Base-by-base conservation (phyloP, 2,329 filamentous ascomycete species). In the Tothia fuscella region DNA sequence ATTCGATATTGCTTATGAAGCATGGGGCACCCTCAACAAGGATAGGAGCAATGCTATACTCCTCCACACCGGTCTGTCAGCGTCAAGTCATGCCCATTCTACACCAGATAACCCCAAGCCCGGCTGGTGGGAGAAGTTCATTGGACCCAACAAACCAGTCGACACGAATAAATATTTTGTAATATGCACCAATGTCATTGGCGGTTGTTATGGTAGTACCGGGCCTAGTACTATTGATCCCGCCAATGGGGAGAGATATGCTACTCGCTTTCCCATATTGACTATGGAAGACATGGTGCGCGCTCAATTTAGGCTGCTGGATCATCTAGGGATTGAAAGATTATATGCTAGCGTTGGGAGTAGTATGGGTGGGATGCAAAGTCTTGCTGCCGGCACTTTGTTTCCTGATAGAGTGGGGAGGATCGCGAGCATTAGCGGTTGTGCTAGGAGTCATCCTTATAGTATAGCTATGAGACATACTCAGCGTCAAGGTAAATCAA, bases 101-200 rank as follows among this genome's bases (percentile, higher is more conserved):
- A 96, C 89, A n/a, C 71, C 75, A 40, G 67, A 70, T 7, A 98
- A 98, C 59, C 74, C 84, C 0, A 82, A 88, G 58, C 82, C 87
- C 0, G 91, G 91, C 3, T 98, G 91, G 91, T 98, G 91, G 91
- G 91, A 98, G 63, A 89, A 82, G 60, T 98, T 98, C 59, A 96
- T 98, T 54, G 91, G 91, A 0, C 82, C 88, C 0, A 86, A 83
- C 1, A 72, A 73, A 16, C 82, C 86, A 9, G 65, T 98, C 7
- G 86, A 98, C 59, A 98, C 91, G 1, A 67, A 89, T 61, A 89
- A 86, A 57, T 93, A 93, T 67, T 85, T 87, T 56, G 67, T 98
- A 46, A 85, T 98, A 47, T 98, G 91, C 65, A 96, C 91, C 7
- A 98, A 98, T 57, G 88, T 96, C 35, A 73, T 98, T 26, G 91